Evolutionary conservation across 2,329 filamentous ascomycete species (phyloP), one percentile per base, ranked within the genome.

Genomic region (Alternaria atra): DNA sequence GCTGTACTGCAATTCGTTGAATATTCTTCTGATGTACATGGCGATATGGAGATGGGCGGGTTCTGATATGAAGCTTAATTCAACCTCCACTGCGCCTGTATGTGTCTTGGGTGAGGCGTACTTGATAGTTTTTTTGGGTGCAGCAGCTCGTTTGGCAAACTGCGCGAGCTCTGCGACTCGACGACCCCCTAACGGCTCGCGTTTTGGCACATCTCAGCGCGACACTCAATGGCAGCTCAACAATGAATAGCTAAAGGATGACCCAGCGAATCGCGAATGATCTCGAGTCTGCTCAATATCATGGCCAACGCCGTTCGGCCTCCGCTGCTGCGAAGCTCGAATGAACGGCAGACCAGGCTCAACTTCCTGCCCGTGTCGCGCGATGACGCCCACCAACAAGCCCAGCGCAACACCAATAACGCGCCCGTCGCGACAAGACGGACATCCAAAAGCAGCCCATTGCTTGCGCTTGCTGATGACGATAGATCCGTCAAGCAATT

Each of bases 261-360:
- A 67, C 40, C 72, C 64, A 44, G 60, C 66, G 50, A 65, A 57
- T 62, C 68, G 64, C 74, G 67, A 63, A 62, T 52, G 42, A 44
- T 58, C 46, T 61, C 55, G 37, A 61, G 54, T 55, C 55, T 60
- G 59, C 58, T 64, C 63, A 63, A 57, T 35, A 69, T 44, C 61
- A 72, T 72, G 70, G 70, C 70, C 70, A 69, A 72, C 61, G 67
- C 63, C 62, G 66, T 62, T 56, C 64, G 70, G 68, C 67, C 70
- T 52, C 34, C 46, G 46, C 65, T 59, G 46, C 54, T 76, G 66
- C 73, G 75, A 64, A 71, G 75, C 61, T 67, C 73, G 61, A 67
- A 66, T 70, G 75, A 77, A 65, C 73, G 74, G 62, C 73, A 70
- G 54, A 70, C 68, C 48, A 69, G 64, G 63, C 71, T 69, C 58